These are phyloP conservation scores for Lactarius sp. DNA, from an alignment of 768 basidiomycete genomes.

Conservation along the genomic window DNA sequence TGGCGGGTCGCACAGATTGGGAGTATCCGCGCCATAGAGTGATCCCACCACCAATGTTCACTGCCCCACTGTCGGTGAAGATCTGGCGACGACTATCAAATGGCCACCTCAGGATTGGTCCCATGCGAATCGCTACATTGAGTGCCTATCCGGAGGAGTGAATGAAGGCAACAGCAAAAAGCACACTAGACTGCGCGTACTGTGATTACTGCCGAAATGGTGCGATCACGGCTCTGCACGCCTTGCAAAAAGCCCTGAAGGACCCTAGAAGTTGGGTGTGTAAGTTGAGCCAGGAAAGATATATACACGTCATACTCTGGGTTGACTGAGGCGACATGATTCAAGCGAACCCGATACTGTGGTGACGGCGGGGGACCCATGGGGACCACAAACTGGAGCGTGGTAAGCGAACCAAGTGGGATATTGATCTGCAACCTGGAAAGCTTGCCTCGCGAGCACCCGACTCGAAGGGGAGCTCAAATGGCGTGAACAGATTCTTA, in stretches of 20 bases:
- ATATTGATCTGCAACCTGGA: neutral
- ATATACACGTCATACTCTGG: slow-evolving; percentile 53
- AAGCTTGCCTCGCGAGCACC: slow-evolving; percentile 44
- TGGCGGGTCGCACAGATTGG: slow-evolving; percentile 67
- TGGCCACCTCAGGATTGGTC: slow-evolving; percentile 61
- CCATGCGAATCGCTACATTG: slow-evolving; percentile 73
- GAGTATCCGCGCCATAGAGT: slow-evolving; percentile 78
- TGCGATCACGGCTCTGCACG: slow-evolving; percentile 61
- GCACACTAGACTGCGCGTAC: slow-evolving; percentile 33
- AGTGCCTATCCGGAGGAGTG: slow-evolving; percentile 43
- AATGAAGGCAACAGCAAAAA: neutral
- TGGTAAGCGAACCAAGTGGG: slow-evolving; percentile 9
- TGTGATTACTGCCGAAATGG: slow-evolving; percentile 60
- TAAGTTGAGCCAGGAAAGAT: slow-evolving; percentile 26
- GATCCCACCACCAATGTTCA: slow-evolving; percentile 56
- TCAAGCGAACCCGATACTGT: slow-evolving; percentile 58
- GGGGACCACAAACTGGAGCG: slow-evolving; percentile 54
- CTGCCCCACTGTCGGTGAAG: slow-evolving; percentile 54
- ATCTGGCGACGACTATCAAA: slow-evolving; percentile 74
- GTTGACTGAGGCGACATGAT: slow-evolving; percentile 75
- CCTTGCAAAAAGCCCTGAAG: slow-evolving; percentile 60
- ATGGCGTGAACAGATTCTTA: slow-evolving; percentile 67
- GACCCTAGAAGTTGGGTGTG: slow-evolving; percentile 39
- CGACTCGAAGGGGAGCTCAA: slow-evolving; percentile 53
- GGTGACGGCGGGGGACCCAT: slow-evolving; percentile 34